Base-by-base conservation (phyloP, 1,284 basidiomycete genomes). In the Rhodotorula mucilaginosa region DNA sequence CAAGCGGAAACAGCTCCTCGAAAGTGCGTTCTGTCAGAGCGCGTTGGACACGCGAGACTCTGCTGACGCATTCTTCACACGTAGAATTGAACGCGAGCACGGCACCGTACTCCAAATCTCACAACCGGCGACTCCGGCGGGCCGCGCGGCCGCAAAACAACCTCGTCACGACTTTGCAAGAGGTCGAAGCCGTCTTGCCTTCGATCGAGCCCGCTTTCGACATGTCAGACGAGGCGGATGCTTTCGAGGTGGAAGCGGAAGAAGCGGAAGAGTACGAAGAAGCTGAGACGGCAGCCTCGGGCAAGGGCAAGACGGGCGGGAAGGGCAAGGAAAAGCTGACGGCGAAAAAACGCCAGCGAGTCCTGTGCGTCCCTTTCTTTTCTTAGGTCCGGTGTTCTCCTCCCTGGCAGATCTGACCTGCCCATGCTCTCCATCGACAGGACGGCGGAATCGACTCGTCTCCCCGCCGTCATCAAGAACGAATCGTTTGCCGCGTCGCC, bases 41-140 rank as follows among this genome's bases (percentile, higher is more conserved):
- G 56, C 82, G 79, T 23, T 44, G 48, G 48, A 64, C 79, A 51
- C 15, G 62, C 70, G 49, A n/a, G 5, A n/a, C 2, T 10, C 7
- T 31, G 31, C 47, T 23, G 29, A 58, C 59, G 8, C 31, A 48
- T 51, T 63, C 19, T 5, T 19, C 3, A 0, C 12, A n/a, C 18
- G 51, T 74, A 90, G 90, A 87, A 58, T 80, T 90, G 61, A 85
- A 85, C 71, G 81, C 83, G 3, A 82, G 84, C 5, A 81, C 82
- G 49, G 82, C 84, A 0, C 88, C 88, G 3, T 88, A 90, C 79
- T 92, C 90, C 0, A 91, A 89, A 80, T 90, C 88, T 10, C 89
- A 91, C 78, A 82, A 82, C 47, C 86, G 89, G 44, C 86, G 91
- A 39, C 76, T 89, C 77, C 91, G 90, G 77, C 87, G 87, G 68